Evolutionary conservation across 495 filamentous ascomycete genomes (phyloP).

Genomic region (Aspergillus steynii): DNA sequence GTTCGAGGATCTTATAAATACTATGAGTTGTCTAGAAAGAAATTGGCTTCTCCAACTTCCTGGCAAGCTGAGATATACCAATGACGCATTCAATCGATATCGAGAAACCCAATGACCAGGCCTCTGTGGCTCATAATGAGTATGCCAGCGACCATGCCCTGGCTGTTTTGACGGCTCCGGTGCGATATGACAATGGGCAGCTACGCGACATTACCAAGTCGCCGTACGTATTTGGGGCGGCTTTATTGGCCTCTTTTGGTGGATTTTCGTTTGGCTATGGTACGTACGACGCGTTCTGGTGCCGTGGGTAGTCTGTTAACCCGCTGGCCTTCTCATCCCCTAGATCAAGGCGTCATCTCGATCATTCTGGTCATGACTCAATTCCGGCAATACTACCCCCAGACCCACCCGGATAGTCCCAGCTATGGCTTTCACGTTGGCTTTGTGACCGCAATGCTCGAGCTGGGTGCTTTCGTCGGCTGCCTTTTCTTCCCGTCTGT

Average conservation of each 20-base stretch:
- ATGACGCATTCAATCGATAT: not conserved
- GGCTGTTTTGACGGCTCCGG: not conserved
- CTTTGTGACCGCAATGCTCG: constrained; percentile 26
- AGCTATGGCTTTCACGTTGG: constrained; percentile 21
- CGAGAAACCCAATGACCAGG: constrained; percentile 2
- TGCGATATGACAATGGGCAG: constrained; percentile 13
- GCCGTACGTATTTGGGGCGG: constrained; percentile 22
- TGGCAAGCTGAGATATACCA: not conserved
- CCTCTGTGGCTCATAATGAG: constrained; percentile 1
- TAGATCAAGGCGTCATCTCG: constrained; percentile 29
- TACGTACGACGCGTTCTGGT: constrained; percentile 1
- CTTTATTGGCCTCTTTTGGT: constrained; percentile 21
- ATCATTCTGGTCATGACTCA: constrained; percentile 27
- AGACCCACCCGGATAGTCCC: constrained; percentile 15
- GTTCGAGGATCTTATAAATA: too few relatives aligned
- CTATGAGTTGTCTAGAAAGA: too few relatives aligned
- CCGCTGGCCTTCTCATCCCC: not conserved
- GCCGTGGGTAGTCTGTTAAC: not conserved
- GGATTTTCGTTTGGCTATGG: constrained; percentile 27
- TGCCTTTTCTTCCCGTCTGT: constrained; percentile 27
- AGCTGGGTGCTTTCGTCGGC: constrained; percentile 28
- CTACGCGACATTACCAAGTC: constrained; percentile 13
- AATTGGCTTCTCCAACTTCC: not conserved
- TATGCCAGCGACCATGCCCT: not conserved
- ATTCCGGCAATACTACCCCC: constrained; percentile 23